Base-by-base conservation (phyloP, 164 flowering plant genomes). In the Tetrastigma voinierianum region DNA sequence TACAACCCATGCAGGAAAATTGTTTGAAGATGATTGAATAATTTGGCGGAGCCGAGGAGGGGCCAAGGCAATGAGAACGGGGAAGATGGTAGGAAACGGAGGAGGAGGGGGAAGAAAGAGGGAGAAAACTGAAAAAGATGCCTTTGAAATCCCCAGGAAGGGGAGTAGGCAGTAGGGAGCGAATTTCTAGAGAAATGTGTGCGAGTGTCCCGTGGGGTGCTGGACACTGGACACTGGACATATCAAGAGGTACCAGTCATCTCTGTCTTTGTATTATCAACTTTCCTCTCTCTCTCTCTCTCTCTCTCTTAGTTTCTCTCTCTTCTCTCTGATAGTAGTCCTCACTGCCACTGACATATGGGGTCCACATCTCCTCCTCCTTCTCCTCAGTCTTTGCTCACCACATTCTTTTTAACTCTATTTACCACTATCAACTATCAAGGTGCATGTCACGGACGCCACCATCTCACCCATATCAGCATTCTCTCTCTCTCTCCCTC, bases 401-500 rank as follows among this genome's bases (percentile, higher is more conserved):
- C 51, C 64, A 46, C 17, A 24, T 18, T 32, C 49, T 24, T 7
- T 1, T 9, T 49, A 8, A 49, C 64, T 32, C 40, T 32, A 32
- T 7, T 32, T 32, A 32, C 71, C 61, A 17, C 68, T 10, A 2
- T 51, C n/a, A 46, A 32, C 72, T 47, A 63, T 32, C 64, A 62
- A 63, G 62, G 47, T 59, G n/a, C n/a, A n/a, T n/a, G 59, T 70
- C 73, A 70, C 73, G 73, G 73, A 70, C 73, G 58, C 65, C 74
- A 52, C 46, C 52, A 17, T 4, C 44, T 70, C 73, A 70, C 68
- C 68, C 68, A 70, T 68, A 51, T 59, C 74, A 52, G 32, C 52
- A 17, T 4, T 17, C 66, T 46, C 68, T 55, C 65, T 57, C 70
- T 66, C 64, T 63, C 65, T 57, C 68, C 53, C 55, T 55, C 63